Base-by-base conservation (phyloP, 345 rosid species). In the Acer yangbiense region DNA sequence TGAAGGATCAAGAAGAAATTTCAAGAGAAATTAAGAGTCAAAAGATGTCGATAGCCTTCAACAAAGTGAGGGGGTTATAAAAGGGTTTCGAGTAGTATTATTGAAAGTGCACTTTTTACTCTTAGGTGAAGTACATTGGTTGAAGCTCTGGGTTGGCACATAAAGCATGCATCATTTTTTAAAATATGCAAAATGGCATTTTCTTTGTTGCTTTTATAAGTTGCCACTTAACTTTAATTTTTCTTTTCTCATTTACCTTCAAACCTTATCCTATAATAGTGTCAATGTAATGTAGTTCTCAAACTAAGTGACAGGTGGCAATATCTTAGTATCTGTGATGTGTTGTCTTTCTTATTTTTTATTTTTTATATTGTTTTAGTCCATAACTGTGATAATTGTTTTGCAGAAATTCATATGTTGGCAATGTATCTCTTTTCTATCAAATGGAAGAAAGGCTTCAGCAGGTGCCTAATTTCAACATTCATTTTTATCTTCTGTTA, bases 331-430 rank as follows among this genome's bases (percentile, higher is more conserved):
- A 50, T 73, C 11, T 66, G 54, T 6, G 0, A 75, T 52, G 12
- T 70, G 43, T 50, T 14, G 8, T 9, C 14, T 29, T 32, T 35
- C 3, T 29, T 29, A 29, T 29, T 35, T 35, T 35, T 35, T 64
- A n/a, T 64, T 27, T 75, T 65, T 23, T 11, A 41, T 52, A 8
- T 11, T 44, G 62, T 55, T 20, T 17, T 50, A 74, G 18, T 10
- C n/a, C 23, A 32, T 67, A 71, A 50, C 6, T 62, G 27, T 25
- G 48, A 27, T 25, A 8, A 66, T 73, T 54, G 69, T 77, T 74
- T 69, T 86, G 81, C 89, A 95, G 99, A 76, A 93, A 90, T 70
- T 93, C 99, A 60, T 95, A 87, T 80, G 89, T 93, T 73, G 97
- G 99, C 79, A 95, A 95, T 71, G 73, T 81, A 66, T 72, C 88